Conservation (phyloP, 345 rosid genomes). For the Sapria himalayana region DNA sequence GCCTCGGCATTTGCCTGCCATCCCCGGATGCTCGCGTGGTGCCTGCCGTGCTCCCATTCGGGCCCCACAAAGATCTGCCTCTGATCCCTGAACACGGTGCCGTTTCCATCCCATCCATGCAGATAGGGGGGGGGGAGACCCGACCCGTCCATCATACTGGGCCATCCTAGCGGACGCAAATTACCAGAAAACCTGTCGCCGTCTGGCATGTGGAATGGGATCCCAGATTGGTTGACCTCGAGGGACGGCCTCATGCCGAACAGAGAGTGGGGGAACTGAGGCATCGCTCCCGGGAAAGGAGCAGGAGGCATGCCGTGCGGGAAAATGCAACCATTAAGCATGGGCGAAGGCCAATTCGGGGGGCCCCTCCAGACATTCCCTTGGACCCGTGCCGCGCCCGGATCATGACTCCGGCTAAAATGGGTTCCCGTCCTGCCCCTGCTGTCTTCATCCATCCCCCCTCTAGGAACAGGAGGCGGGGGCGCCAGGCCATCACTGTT, state of each 20-base stretch:
- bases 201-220: conserved; percentile 59
- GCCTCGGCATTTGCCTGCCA: conserved; percentile 60
- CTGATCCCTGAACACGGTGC: conserved; percentile 66
- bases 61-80: conserved; percentile 40
- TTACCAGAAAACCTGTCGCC: conserved; percentile 67
- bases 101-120: conserved; percentile 87
- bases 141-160: conserved; percentile 64
- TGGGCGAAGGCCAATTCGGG: conserved; percentile 57
- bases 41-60: conserved; percentile 82
- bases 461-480: conserved; percentile 40
- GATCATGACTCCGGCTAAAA: conserved; percentile 48
- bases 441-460: conserved; percentile 53
- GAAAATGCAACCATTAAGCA: conserved; percentile 74
- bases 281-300: conserved; percentile 52
- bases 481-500: conserved; percentile 30
- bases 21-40: conserved; percentile 34
- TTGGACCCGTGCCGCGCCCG: conserved; percentile 52
- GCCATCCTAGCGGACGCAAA: conserved; percentile 89
- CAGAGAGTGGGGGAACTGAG: conserved; percentile 51
- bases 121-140: conserved; percentile 56
- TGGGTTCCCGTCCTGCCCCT: conserved; percentile 27
- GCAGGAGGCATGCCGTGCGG: conserved; percentile 79
- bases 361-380: conserved; percentile 77
- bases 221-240: conserved; percentile 61
- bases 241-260: conserved; percentile 67